A percentile compares a stretch with the other conserved stretches of the same genome.
Conservation (phyloP, 345 rosid genomes). For the Draba incana region DNA sequence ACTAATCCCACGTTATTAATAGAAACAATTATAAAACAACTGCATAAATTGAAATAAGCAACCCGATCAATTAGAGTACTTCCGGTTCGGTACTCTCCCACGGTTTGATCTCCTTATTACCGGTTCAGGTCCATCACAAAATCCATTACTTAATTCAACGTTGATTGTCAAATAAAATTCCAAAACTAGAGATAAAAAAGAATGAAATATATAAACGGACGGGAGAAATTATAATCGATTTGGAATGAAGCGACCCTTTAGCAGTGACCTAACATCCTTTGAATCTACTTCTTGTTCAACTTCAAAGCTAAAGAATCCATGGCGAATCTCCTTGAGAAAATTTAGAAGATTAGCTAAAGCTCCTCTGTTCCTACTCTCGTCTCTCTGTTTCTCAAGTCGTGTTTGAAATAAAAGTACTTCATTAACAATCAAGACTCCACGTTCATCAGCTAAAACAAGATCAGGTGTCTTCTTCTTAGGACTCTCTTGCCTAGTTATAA, state of each 20-base stretch:
- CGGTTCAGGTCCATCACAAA: too few relatives aligned
- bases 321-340: constrained; percentile 28
- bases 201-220: not conserved
- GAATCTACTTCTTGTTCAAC: constrained; percentile 18
- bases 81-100: too few relatives aligned
- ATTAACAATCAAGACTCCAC: constrained; percentile 10
- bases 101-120: too few relatives aligned
- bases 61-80: too few relatives aligned
- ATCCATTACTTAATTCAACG: not conserved
- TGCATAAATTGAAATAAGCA: too few relatives aligned
- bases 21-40: too few relatives aligned
- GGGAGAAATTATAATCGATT: constrained; percentile 4
- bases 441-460: constrained; percentile 27
- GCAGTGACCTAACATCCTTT: constrained; percentile 25
- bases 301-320: constrained; percentile 19
- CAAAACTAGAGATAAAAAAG: not conserved
- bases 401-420: not conserved
- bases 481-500: constrained; percentile 17
- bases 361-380: constrained; percentile 15
- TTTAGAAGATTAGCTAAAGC: not conserved
- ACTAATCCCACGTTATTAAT: too few relatives aligned
- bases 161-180: not conserved
- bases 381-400: not conserved
- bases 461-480: constrained; percentile 7
- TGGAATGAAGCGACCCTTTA: constrained; percentile 27